Conservation (phyloP, 1,284 basidiomycete genomes). For the Pseudozyma sp. region DNA sequence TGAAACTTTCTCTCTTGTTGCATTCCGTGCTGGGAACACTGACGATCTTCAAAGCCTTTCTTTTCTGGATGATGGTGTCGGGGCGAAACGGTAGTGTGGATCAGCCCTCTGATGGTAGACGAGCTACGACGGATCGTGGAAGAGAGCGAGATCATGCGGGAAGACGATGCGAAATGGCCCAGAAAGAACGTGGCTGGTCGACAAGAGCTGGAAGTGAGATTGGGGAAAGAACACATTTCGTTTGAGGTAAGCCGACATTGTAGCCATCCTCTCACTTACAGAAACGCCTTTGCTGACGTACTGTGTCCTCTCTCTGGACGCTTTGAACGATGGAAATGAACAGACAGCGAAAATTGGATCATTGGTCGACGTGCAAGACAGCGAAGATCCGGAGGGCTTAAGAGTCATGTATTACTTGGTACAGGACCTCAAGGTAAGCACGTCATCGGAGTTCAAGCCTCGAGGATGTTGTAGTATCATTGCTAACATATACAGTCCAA, state of each 20-base stretch:
- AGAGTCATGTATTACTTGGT: slow-evolving; percentile 99
- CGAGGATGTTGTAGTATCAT: neutral
- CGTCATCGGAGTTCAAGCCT: neutral
- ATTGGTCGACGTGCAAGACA: slow-evolving; percentile 94
- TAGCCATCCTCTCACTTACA: too few relatives aligned
- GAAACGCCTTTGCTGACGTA: neutral
- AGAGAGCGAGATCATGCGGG: slow-evolving; percentile 93
- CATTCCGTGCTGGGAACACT: neutral
- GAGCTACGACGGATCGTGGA: slow-evolving; percentile 96
- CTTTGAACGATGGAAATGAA: neutral
- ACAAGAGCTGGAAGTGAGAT: slow-evolving; percentile 93
- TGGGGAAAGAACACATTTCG: slow-evolving; percentile 95
- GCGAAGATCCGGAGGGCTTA: slow-evolving; percentile 95
- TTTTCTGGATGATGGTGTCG: neutral
- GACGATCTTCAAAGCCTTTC: neutral
- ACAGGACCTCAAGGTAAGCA: slow-evolving; percentile 88
- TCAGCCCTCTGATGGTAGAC: slow-evolving; percentile 88
- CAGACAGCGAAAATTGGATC: slow-evolving; percentile 98
- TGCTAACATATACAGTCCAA: neutral
- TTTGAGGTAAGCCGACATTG: slow-evolving; percentile 91
- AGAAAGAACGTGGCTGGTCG: slow-evolving; percentile 98
- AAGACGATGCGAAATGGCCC: slow-evolving; percentile 97
- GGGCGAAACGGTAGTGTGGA: slow-evolving; percentile 79
- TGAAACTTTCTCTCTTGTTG: neutral
- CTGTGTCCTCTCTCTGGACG: neutral